Percentiles rank a stretch among this genome's conserved stretches.
Evolutionary conservation across 257 asterid genomes (phyloP).

Genomic region (Ehretia macrophylla): DNA sequence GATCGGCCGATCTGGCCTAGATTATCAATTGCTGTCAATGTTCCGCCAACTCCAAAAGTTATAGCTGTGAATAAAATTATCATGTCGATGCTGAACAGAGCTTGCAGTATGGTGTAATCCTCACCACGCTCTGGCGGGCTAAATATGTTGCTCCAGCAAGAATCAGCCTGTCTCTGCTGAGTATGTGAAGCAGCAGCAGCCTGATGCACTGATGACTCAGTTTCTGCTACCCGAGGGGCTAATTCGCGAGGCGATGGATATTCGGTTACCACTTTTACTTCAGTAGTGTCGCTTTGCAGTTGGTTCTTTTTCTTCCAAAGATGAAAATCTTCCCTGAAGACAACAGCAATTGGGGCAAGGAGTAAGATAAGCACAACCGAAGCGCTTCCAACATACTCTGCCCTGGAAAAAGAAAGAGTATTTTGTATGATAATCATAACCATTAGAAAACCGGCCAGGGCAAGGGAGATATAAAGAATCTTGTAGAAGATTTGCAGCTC

Average conservation of each 20-base stretch:
- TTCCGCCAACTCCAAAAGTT: constrained; percentile 47
- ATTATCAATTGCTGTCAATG: constrained; percentile 46
- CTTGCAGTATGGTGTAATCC: constrained; percentile 39
- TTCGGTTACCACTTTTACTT: constrained; percentile 15
- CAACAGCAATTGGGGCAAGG: constrained; percentile 28
- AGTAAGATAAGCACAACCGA: constrained; percentile 31
- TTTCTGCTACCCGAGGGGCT: neutral
- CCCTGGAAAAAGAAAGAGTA: constrained; percentile 16
- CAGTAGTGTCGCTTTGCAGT: neutral
- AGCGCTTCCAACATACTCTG: constrained; percentile 33
- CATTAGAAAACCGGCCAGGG: constrained; percentile 48
- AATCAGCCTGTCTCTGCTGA: constrained; percentile 10
- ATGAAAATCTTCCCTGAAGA: constrained; percentile 33
- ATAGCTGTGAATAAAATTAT: constrained; percentile 26
- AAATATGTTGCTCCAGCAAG: constrained; percentile 31
- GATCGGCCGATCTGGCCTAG: constrained; percentile 43
- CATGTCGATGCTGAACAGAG: constrained; percentile 39
- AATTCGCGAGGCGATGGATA: constrained; percentile 9
- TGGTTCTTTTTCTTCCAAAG: constrained; percentile 24
- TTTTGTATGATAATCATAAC: constrained; percentile 38
- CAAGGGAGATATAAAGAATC: constrained; percentile 35
- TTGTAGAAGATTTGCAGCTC: constrained; percentile 44
- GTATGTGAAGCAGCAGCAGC: too few species aligned
- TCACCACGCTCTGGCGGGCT: constrained; percentile 43
- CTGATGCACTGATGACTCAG: neutral